Evolutionary conservation across 1,284 basidiomycete genomes (phyloP), one percentile per base, ranked within the genome.

Genomic region (Ustilago bromivora): DNA sequence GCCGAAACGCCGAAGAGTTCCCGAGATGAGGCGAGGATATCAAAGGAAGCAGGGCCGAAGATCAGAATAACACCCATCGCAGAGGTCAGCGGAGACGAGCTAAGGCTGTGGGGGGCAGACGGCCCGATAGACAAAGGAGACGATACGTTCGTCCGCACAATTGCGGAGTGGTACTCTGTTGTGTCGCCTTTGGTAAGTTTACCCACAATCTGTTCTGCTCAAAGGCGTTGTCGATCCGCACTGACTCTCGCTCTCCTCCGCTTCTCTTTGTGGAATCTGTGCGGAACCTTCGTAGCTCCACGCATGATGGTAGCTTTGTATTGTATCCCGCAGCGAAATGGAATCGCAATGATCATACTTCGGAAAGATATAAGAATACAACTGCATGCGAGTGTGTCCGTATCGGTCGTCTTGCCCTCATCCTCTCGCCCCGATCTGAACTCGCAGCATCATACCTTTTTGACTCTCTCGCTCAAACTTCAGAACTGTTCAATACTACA

Each of bases 51-150:
- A 52, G 56, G 49, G 7, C 31, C 61, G 47, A 57, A 32, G 15
- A 38, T 73, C 23, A 49, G 41, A 34, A 70, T 71, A 32, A 0
- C 28, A 3, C 53, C 68, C 6, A 13, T 69, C 31, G 76, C 72
- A 5, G 23, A 38, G 3, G 51, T 75, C 2, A 36, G 35, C 3
- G 32, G 51, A 15, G 57, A 66, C 34, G 51, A 63, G 8, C n/a
- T 78, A 32, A 61, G 59, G 12, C 43, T 78, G 4, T 78, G 76
- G 76, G 76, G 76, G 6, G 65, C 76, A 7, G 76, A 78, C 32
- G 76, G 76, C 23, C 76, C 76, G 17, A 61, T 78, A 28, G 76
- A 78, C 36, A 64, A 66, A 28, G 76, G 76, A 3, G 76, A 78
- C 66, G 76, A 78, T 58, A 59, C 66, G 8, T 75, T 65, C 49